These are phyloP conservation scores for Acarospora socialis DNA, from an alignment of 2,329 filamentous ascomycete species.

Conservation along the genomic window DNA sequence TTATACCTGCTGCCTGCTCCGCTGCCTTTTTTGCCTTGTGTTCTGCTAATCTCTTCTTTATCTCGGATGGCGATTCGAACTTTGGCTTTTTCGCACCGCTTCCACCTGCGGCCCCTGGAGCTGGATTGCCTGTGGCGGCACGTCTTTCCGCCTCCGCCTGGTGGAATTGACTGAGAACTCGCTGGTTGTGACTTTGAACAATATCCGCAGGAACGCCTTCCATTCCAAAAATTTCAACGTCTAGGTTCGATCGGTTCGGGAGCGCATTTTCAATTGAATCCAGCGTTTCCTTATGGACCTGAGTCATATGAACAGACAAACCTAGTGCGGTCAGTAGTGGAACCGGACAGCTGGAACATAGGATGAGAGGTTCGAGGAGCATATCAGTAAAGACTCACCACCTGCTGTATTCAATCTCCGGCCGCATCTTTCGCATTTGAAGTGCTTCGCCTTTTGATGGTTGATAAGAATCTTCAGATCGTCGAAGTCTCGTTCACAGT, in stretches of 20 bases:
- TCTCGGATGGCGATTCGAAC: conserved; percentile 59
- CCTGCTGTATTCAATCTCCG: conserved; percentile 85
- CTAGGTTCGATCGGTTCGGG: conserved; percentile 67
- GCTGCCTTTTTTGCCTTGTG: conserved; percentile 53
- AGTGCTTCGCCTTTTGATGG: conserved; percentile 98
- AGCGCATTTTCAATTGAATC: conserved; percentile 83
- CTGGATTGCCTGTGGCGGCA: conserved; percentile 69
- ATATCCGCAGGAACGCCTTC: conserved; percentile 86
- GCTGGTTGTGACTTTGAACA: conserved; percentile 67
- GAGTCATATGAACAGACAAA: conserved; percentile 91
- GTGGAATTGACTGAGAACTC: conserved; percentile 74
- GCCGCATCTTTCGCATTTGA: conserved; percentile 87
- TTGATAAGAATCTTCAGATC: conserved; percentile 92
- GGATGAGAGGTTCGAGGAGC: conserved; percentile 5
- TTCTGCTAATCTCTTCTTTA: conserved; percentile 67
- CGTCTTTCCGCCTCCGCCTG: conserved; percentile 71
- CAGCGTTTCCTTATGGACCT: conserved; percentile 92
- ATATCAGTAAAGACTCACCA: conserved; percentile 41
- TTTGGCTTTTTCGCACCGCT: conserved; percentile 48
- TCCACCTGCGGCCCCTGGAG: conserved; percentile 42
- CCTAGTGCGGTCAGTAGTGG: conserved; percentile 36
- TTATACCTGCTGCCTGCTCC: conserved; percentile 41
- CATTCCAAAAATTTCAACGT: conserved; percentile 97
- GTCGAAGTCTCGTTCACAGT: conserved; percentile 98
- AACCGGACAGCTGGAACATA: conserved; percentile 6